Evolutionary conservation across 2,329 filamentous ascomycete species (phyloP).

Genomic region (Gyromitra esculenta): DNA sequence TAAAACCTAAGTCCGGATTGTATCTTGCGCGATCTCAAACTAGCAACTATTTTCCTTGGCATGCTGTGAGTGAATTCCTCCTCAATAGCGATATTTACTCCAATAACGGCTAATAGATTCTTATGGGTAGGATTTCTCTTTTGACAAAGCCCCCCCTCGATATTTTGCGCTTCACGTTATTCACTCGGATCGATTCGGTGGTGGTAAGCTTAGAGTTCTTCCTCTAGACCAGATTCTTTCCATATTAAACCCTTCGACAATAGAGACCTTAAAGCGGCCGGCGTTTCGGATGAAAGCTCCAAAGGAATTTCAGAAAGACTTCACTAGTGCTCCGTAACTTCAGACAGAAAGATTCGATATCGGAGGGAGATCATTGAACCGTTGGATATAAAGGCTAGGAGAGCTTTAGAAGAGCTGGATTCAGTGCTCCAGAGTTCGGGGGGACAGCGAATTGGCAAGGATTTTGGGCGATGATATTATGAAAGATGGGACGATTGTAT

Average conservation of each 20-base stretch:
- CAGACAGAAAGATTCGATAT: constrained; percentile 56
- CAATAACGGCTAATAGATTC: not conserved
- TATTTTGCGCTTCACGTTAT: constrained; percentile 58
- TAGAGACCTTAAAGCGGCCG: constrained; percentile 50
- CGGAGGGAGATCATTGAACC: constrained; percentile 59
- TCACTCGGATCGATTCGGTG: constrained; percentile 56
- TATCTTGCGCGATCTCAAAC: constrained; percentile 56
- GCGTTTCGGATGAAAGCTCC: constrained; percentile 58
- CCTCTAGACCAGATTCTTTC: constrained; percentile 52
- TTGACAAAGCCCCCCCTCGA: constrained; percentile 56
- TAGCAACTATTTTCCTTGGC: constrained; percentile 59
- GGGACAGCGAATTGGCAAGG: constrained; percentile 48
- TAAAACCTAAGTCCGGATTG: constrained; percentile 55
- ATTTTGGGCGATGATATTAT: constrained; percentile 57
- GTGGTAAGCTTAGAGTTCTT: constrained; percentile 57
- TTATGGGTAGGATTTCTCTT: constrained; percentile 56
- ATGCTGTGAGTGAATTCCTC: constrained; percentile 52
- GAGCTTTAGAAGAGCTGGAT: constrained; percentile 59
- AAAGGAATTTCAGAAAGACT: constrained; percentile 59
- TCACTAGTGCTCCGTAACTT: constrained; percentile 57
- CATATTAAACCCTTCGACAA: constrained; percentile 44
- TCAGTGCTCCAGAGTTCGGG: constrained; percentile 52
- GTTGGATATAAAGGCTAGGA: constrained; percentile 56
- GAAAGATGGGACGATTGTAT: constrained; percentile 58
- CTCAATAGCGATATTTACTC: too few relatives aligned